These are phyloP conservation scores for Tetragonia tetragonoides DNA, from an alignment of 148 eudicot genomes.

Conservation along the genomic window DNA sequence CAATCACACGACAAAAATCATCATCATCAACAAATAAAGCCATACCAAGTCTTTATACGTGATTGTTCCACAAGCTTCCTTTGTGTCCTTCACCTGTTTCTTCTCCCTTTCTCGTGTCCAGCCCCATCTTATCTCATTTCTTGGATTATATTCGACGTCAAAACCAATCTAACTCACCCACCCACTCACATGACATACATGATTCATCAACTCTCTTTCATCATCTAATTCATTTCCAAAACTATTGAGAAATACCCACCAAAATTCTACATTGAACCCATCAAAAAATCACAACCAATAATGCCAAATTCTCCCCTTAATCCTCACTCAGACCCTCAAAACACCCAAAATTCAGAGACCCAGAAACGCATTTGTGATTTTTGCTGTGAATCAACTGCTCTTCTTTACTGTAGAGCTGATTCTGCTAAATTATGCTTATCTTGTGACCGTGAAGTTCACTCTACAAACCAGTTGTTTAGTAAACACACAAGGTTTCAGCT, in stretches of 20 bases:
- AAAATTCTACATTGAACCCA: not conserved
- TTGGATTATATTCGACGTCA: not conserved
- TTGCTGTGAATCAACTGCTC: slow-evolving; percentile 47
- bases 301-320: slow-evolving; percentile 31
- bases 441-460: slow-evolving; percentile 76
- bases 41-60: slow-evolving; percentile 12
- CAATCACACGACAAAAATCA: not conserved
- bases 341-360: not conserved
- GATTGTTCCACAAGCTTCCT: slow-evolving; percentile 6
- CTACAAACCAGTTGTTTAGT: slow-evolving; percentile 63
- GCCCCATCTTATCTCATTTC: slow-evolving; percentile 9
- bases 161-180: not conserved
- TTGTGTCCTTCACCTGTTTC: not conserved
- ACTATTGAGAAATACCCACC: not conserved
- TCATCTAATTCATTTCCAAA: not conserved
- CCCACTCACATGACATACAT: too few species aligned
- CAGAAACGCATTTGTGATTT: slow-evolving; percentile 58
- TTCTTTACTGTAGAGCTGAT: slow-evolving; percentile 80
- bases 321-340: not conserved
- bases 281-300: not conserved
- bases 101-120: not conserved
- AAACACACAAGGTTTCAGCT: slow-evolving; percentile 71
- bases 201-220: too few species aligned
- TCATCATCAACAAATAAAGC: not conserved
- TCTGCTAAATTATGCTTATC: slow-evolving; percentile 69